Percentiles rank a stretch among this genome's conserved stretches.
phyloP scores from a whole-genome alignment of 163 green algal genomes.

The Coccomyxa subellipsoidea region DNA sequence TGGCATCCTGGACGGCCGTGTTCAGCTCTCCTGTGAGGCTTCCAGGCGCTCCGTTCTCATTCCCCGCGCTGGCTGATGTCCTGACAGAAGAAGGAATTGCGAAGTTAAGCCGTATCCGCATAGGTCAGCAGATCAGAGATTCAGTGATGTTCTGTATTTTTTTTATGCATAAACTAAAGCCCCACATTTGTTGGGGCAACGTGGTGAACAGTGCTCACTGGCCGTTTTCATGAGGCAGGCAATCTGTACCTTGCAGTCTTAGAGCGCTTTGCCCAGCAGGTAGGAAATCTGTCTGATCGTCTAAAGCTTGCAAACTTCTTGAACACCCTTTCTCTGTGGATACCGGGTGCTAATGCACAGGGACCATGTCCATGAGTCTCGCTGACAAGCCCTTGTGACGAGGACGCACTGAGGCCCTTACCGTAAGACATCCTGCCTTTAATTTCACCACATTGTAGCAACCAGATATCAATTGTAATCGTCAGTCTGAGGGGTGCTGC shows the following conservation, averaged over 20 bases:
- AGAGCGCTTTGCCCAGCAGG: not conserved
- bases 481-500: too few species aligned
- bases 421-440: too few species aligned
- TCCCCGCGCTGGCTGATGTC: not conserved
- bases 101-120: too few species aligned
- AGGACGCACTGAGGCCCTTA: too few species aligned
- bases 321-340: not conserved
- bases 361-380: not conserved
- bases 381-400: not conserved
- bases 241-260: not conserved
- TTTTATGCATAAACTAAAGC: too few species aligned
- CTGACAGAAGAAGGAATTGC: not conserved
- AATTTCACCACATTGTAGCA: too few species aligned
- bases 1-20: constrained; percentile 8
- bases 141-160: too few species aligned
- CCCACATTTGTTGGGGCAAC: too few species aligned
- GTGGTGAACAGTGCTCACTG: too few species aligned
- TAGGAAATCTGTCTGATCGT: not conserved
- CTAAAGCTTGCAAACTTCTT: not conserved
- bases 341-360: not conserved
- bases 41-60: not conserved
- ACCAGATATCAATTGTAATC: too few species aligned
- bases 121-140: too few species aligned
- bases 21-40: not conserved
- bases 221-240: too few species aligned